A percentile compares a stretch with the other conserved stretches of the same genome.
These are phyloP conservation scores for Venturia nashicola DNA, from an alignment of 2,329 filamentous ascomycete genomes.

Conservation along the genomic window DNA sequence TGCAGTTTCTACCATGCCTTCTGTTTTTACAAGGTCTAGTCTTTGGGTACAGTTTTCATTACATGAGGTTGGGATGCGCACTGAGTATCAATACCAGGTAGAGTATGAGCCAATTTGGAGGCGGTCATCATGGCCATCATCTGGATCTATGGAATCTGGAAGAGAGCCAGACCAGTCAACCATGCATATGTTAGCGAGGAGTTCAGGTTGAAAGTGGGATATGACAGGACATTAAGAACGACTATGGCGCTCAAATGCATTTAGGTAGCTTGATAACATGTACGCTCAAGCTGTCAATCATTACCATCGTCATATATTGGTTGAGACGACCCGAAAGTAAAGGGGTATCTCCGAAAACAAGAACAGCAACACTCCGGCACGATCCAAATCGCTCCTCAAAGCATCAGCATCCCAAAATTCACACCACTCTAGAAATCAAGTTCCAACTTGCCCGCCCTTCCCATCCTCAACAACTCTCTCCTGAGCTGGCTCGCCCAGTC, in stretches of 20 bases:
- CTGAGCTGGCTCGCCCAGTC: neutral
- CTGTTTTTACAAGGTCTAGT: constrained; percentile 89
- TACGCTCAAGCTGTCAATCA: neutral
- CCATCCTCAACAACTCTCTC: neutral
- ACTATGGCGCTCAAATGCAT: neutral
- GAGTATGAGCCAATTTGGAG: neutral
- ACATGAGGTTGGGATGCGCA: neutral
- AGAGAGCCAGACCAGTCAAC: no score
- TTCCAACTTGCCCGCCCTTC: neutral
- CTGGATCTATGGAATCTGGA: no score
- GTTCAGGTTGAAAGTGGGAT: neutral
- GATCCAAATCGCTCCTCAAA: neutral
- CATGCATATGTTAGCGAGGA: neutral
- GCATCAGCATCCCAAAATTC: neutral
- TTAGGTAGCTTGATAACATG: neutral
- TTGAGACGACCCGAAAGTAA: neutral
- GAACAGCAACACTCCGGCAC: neutral
- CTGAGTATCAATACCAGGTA: neutral
- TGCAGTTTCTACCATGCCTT: constrained; percentile 86
- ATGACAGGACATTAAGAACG: neutral
- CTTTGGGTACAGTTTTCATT: neutral
- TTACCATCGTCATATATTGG: neutral
- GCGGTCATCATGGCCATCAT: neutral
- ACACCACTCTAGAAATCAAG: neutral
- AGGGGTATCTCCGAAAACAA: neutral